Base-by-base conservation (phyloP, 768 basidiomycete genomes). In the Asterophora parasitica region DNA sequence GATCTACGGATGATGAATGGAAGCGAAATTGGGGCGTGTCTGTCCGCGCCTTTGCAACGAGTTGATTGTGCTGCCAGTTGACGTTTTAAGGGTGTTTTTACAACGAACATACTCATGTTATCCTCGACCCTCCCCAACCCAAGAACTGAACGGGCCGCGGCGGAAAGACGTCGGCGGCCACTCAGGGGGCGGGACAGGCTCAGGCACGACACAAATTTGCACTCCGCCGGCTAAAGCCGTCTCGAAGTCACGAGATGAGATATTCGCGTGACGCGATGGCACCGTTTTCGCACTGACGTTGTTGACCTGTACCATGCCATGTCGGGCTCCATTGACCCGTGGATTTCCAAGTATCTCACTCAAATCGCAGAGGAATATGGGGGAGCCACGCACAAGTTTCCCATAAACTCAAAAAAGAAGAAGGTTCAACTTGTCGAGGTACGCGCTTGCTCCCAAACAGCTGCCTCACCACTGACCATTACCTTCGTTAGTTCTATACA, bases 391-490 rank as follows among this genome's bases (percentile, higher is more conserved):
- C 51, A 61, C 7, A 59, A 53, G 0, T 61, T 70, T 11, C 72
- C 74, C 1, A 37, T 46, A 0, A 57, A 60, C 26, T 13, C 46
- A 10, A 74, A 70, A 50, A 71, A 65, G 38, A 78, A 69, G 56
- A 83, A 72, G 52, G 79, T 78, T 0, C 85, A 87, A 50, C 65
- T 87, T 17, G 66, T 72, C 37, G 75, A 84, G 64, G 86, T 79
- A 40, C 38, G 65, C 32, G 17, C 36, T 23, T 13, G 19, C 11
- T 9, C 16, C 26, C 27, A 8, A 19, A n/a, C 11, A 2, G 6
- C 23, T 35, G 8, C 31, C 28, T 19, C 45, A 45, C 46, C 33
- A 46, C 38, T 34, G 16, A 36, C 20, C 26, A 10, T 37, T 32
- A 44, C 36, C 12, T 36, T 30, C 26, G 11, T 42, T 49, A 87